Conservation (phyloP, 306 rosid genomes). For the Elaeagnus macrophylla region DNA sequence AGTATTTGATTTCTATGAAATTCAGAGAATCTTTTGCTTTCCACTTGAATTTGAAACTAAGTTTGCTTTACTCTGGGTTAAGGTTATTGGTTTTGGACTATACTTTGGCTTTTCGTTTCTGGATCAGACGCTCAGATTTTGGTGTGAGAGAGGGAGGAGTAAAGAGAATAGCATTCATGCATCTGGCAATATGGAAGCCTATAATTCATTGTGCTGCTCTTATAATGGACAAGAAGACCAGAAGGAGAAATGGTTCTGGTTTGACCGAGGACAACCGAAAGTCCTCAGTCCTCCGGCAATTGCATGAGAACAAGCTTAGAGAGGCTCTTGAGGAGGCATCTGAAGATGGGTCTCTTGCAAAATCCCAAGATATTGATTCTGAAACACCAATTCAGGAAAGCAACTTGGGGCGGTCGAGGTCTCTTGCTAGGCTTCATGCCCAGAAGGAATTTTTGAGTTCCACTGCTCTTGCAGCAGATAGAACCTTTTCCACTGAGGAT, state of each 20-base stretch:
- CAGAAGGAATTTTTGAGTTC: conserved; percentile 87
- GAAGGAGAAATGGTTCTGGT: conserved; percentile 47
- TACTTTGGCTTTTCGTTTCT: conserved; percentile 5
- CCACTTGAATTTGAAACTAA: conserved; percentile 15
- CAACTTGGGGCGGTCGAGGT: conserved; percentile 74
- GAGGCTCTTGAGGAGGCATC: conserved; percentile 98
- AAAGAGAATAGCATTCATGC: conserved; percentile 42
- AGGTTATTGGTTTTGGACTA: neutral
- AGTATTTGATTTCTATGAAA: conserved; percentile 13
- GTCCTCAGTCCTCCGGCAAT: conserved; percentile 64
- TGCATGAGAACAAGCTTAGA: conserved; percentile 84
- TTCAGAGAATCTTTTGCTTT: conserved; percentile 23
- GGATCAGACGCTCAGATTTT: conserved; percentile 7
- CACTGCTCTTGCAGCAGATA: conserved; percentile 80
- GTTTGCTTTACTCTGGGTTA: neutral
- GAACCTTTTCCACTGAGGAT: conserved; percentile 51
- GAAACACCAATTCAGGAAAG: conserved; percentile 58
- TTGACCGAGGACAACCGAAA: conserved; percentile 40
- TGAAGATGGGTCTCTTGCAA: conserved; percentile 74
- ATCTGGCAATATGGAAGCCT: conserved; percentile 94
- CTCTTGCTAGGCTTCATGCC: conserved; percentile 83
- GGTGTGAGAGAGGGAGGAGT: conserved; percentile 1
- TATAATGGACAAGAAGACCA: conserved; percentile 77
- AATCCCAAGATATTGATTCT: conserved; percentile 69
- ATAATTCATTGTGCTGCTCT: conserved; percentile 90